A percentile compares a stretch with the other conserved stretches of the same genome.
phyloP scores from a whole-genome alignment of 2,329 filamentous ascomycete species.

The Calonectria leucothoes region DNA sequence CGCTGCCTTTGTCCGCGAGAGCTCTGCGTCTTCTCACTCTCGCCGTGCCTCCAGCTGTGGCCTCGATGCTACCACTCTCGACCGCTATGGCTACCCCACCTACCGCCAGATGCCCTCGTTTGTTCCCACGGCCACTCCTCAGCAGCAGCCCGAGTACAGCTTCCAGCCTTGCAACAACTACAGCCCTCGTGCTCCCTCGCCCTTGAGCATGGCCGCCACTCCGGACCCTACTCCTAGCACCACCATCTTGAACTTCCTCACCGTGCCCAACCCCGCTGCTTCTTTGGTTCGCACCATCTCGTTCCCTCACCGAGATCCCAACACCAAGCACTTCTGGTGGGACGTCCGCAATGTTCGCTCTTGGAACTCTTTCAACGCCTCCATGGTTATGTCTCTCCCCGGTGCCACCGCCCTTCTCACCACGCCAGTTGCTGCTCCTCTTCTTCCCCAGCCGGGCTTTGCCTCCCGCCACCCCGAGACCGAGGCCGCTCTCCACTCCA shows the following conservation, averaged over 20 bases:
- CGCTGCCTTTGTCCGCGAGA: constrained; percentile 63
- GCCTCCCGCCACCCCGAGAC: constrained; percentile 79
- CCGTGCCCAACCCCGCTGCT: constrained; percentile 82
- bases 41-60: constrained; percentile 75
- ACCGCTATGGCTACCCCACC: constrained; percentile 84
- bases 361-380: constrained; percentile 84
- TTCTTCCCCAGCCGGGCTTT: constrained; percentile 69
- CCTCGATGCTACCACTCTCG: constrained; percentile 74
- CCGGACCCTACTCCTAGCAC: constrained; percentile 67
- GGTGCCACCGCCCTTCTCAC: constrained; percentile 79
- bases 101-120: constrained; percentile 78
- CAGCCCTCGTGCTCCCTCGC: constrained; percentile 58
- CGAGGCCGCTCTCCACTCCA: constrained; percentile 78
- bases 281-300: constrained; percentile 84
- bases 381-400: constrained; percentile 78
- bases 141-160: constrained; percentile 52
- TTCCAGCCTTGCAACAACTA: constrained; percentile 55
- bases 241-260: constrained; percentile 83
- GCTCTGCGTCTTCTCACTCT: constrained; percentile 36
- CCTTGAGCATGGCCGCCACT: constrained; percentile 53
- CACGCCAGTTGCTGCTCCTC: constrained; percentile 71
- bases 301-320: constrained; percentile 73
- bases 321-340: constrained; percentile 93
- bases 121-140: constrained; percentile 29
- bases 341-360: constrained; percentile 88